phyloP scores from a whole-genome alignment of 345 rosid species.

The Dovyalis caffra region DNA sequence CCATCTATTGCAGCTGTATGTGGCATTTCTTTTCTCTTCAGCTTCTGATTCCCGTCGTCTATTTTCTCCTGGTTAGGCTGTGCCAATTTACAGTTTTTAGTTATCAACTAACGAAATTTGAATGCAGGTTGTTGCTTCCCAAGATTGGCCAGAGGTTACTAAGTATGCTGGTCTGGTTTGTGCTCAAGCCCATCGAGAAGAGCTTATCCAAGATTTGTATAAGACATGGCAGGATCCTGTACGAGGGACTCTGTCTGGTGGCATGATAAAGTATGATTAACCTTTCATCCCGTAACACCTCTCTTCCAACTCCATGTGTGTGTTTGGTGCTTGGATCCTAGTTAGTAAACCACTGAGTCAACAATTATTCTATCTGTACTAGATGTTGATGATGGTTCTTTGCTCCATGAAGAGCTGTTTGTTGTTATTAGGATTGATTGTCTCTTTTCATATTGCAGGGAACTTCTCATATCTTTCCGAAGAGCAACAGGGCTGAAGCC shows the following conservation, averaged over 20 bases:
- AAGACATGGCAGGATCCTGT: conserved; percentile 97
- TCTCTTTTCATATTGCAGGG: conserved; percentile 38
- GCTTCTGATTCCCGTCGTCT: background rate
- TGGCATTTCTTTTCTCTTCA: background rate
- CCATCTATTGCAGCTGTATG: conserved; percentile 99
- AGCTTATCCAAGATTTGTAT: conserved; percentile 92
- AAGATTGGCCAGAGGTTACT: conserved; percentile 99
- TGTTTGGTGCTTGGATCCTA: background rate
- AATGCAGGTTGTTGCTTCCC: conserved; percentile 95
- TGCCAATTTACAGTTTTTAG: background rate
- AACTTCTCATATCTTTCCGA: conserved; percentile 90
- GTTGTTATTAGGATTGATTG: background rate
- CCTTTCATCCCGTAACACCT: background rate
- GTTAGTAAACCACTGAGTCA: background rate
- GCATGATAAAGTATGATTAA: conserved; percentile 84
- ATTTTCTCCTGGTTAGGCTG: background rate
- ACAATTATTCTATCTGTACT: background rate
- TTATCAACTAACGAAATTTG: background rate
- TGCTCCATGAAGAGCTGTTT: background rate
- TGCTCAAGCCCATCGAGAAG: conserved; percentile 99
- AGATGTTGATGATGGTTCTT: too few species aligned
- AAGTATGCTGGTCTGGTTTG: conserved; percentile 97
- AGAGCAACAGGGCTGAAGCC: conserved; percentile 96
- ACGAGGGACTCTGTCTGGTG: conserved; percentile 86
- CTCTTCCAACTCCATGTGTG: too few species aligned